Evolutionary conservation across 495 filamentous ascomycete species (phyloP).

Genomic region (Cercophora newfieldiana): DNA sequence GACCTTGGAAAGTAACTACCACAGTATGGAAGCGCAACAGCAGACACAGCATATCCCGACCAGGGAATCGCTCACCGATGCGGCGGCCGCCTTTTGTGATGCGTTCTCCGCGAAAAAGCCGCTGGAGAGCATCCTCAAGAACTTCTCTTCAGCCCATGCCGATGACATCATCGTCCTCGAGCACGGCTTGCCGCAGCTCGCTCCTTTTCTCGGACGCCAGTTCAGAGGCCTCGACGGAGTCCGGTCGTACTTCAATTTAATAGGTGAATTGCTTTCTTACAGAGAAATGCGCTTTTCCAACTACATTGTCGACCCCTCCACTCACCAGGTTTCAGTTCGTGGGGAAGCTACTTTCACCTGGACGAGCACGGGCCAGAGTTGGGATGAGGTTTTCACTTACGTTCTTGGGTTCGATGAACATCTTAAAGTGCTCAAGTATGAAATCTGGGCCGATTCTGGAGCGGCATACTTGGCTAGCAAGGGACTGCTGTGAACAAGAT

Average conservation of each 20-base stretch:
- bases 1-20: too few relatives aligned
- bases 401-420: constrained; percentile 47
- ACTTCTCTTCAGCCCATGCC: constrained; percentile 47
- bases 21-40: neutral
- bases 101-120: constrained; percentile 43
- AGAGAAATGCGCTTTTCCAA: constrained; percentile 52
- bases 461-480: constrained; percentile 59
- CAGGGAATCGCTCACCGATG: constrained; percentile 41
- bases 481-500: constrained; percentile 29
- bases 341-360: constrained; percentile 54
- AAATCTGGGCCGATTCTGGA: constrained; percentile 66
- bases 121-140: constrained; percentile 39
- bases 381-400: constrained; percentile 63
- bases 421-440: constrained; percentile 51
- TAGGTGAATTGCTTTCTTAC: constrained; percentile 45
- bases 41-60: neutral
- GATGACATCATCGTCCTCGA: constrained; percentile 46
- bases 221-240: constrained; percentile 53
- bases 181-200: constrained; percentile 53
- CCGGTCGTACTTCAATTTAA: constrained; percentile 47
- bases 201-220: constrained; percentile 59
- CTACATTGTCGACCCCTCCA: constrained; percentile 53
- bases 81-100: constrained; percentile 48
- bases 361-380: constrained; percentile 51
- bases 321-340: constrained; percentile 47